phyloP scores from a whole-genome alignment of 2,329 filamentous ascomycete genomes.

The Trichoderma koningiopsis region DNA sequence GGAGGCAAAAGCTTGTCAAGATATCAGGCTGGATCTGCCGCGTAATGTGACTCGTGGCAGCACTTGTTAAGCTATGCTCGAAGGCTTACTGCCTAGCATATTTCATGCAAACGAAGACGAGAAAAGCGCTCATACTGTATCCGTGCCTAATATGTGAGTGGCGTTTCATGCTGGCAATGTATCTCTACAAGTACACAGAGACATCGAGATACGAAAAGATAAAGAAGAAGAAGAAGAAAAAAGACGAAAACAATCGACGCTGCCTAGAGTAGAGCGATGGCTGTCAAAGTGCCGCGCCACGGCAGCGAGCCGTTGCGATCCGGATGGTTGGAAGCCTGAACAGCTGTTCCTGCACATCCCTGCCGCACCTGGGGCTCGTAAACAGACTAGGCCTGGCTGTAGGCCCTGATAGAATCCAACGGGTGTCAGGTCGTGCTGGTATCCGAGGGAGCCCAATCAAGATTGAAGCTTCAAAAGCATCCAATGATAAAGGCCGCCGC shows the following conservation, averaged over 20 bases:
- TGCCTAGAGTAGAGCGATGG: neutral
- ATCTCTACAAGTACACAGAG: neutral
- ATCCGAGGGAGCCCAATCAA: neutral
- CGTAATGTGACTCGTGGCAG: neutral
- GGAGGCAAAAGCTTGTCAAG: neutral
- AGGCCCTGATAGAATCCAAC: neutral
- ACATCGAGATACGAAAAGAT: neutral
- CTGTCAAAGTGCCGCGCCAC: neutral
- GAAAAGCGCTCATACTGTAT: neutral
- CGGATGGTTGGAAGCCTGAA: slow-evolving; percentile 13
- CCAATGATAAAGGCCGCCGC: too few species aligned
- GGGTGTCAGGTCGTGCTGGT: neutral
- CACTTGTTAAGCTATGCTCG: neutral
- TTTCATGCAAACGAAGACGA: neutral
- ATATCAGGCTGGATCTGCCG: neutral
- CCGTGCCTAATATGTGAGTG: neutral
- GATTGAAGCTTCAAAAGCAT: neutral
- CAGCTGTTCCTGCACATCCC: slow-evolving; percentile 24
- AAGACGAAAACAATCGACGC: neutral
- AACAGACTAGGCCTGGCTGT: neutral
- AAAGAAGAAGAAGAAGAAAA: neutral
- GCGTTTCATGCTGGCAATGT: neutral
- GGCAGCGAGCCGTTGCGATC: slow-evolving; percentile 22
- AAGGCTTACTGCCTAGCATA: neutral
- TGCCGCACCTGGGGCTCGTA: slow-evolving; percentile 11